A percentile compares a stretch with the other conserved stretches of the same genome.
Conservation (phyloP, 148 eudicot species). For the Silene conica region DNA sequence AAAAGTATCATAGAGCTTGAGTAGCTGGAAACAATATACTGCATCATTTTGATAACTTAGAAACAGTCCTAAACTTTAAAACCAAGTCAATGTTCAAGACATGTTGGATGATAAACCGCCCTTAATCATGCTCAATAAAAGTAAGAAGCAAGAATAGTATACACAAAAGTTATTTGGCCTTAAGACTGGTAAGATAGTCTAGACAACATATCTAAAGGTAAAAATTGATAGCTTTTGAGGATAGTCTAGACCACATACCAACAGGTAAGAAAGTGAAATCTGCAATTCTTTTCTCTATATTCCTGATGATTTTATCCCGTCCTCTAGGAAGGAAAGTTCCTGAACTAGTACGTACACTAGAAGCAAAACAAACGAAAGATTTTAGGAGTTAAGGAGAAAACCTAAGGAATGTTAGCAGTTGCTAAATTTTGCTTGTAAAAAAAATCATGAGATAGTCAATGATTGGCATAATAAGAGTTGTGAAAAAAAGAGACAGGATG, state of each 20-base stretch:
- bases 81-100: not conserved
- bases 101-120: not conserved
- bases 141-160: not conserved
- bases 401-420: constrained; percentile 5
- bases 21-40: not conserved
- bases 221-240: not conserved
- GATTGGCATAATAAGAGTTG: not conserved
- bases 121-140: not conserved
- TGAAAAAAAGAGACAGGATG: not conserved
- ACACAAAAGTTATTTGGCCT: not conserved
- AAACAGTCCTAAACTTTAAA: not conserved
- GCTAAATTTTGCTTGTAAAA: not conserved
- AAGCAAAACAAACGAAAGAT: constrained; percentile 10
- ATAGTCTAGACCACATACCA: constrained; percentile 44
- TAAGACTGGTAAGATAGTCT: too few species aligned
- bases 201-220: not conserved
- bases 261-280: constrained; percentile 86
- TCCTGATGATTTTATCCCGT: constrained; percentile 58
- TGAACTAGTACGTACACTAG: constrained; percentile 89
- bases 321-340: constrained; percentile 86
- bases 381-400: constrained; percentile 1
- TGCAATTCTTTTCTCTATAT: constrained; percentile 85
- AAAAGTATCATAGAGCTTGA: not conserved
- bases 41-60: not conserved
- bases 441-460: not conserved